Evolutionary conservation across 257 asterid species (phyloP), one percentile per base, ranked within the genome.

Genomic region (Lantana camara): DNA sequence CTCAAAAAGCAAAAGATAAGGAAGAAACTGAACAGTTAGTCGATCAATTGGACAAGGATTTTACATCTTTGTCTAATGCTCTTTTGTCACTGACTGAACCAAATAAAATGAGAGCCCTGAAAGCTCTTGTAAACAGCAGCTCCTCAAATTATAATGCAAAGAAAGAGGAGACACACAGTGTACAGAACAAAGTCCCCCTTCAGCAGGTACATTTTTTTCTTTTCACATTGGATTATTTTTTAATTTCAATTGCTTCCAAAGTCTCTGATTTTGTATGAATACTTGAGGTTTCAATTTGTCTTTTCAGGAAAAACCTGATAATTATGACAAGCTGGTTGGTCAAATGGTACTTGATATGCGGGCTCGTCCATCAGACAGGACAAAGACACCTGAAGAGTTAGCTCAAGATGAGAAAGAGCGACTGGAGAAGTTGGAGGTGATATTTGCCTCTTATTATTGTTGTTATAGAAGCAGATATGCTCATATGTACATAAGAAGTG

Each of bases 381-480:
- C 93, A 56, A 94, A 90, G 83, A 70, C 96, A 41, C 89, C 95
- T 41, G 99, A 93, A 82, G 99, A 94, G 73, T 70, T 88, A 61
- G 99, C 96, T 4, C 96, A 88, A 73, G 99, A 84, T 71, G 99
- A 94, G 86, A 94, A 88, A 83, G 99, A 88, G 72, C 96, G 82
- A 23, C 76, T 94, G 44, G 97, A 94, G 78, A 22, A 60, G 51
- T 74, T 94, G 83, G 99, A 94, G 97, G 99, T 94, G 79, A 15
- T n/a, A n/a, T 46, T 50, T 48, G 64, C 48, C 47, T 40, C 22
- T 24, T 40, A 34, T n/a, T 57, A 11, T 15, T 57, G 15, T 21
- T n/a, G 52, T 35, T 60, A 60, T 11, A 42, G 40, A 34, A 27
- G 62, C 30, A 59, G 9, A 57, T 37, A 23, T 23, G 4, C 9